Base-by-base conservation (phyloP, 2,329 filamentous ascomycete genomes). In the Aplosporella prunicola region DNA sequence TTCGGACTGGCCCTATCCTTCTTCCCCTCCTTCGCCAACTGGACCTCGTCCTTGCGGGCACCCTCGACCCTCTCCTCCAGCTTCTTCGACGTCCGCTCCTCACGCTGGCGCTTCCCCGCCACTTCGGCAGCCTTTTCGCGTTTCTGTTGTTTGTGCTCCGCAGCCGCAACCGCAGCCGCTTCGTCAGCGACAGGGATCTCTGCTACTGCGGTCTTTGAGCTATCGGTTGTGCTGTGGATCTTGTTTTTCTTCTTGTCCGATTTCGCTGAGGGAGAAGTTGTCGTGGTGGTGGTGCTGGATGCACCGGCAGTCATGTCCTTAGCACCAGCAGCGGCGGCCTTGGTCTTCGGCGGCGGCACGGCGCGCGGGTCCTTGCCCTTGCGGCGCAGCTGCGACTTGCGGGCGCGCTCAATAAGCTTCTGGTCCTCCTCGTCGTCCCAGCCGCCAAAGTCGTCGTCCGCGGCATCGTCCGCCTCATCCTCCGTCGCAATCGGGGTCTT, bases 401-500 rank as follows among this genome's bases (percentile, higher is more conserved):
- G 52, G 18, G 58, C 63, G 24, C 63, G 54, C 49, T 70, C 59
- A 41, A 71, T 70, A 41, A 63, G 63, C 47, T 55, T 56, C 32
- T 59, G 47, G 43, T 71, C 67, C 44, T 69, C 67, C n/a, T 68
- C 64, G 5, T 68, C 64, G 32, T 70, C 66, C 41, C 61, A 71
- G 18, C 62, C 66, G 20, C 64, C 67, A 56, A 71, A 71, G 40
- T 60, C 63, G 32, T 58, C 46, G 3, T 51, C 59, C 13, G 57
- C 53, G 3, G 55, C 49, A 31, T 47, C 47, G 9, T 47, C 50
- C 2, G 44, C 46, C 28, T 52, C 51, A 9, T 54, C 60, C n/a
- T n/a, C n/a, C 5, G 59, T 57, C 8, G 64, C 63, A 9, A 65
- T 55, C 9, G 82, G 82, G 2, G 79, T 76, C 66, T 76, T 82